phyloP scores from a whole-genome alignment of 805 yeast genomes.

The Metschnikowia reukaufii region DNA sequence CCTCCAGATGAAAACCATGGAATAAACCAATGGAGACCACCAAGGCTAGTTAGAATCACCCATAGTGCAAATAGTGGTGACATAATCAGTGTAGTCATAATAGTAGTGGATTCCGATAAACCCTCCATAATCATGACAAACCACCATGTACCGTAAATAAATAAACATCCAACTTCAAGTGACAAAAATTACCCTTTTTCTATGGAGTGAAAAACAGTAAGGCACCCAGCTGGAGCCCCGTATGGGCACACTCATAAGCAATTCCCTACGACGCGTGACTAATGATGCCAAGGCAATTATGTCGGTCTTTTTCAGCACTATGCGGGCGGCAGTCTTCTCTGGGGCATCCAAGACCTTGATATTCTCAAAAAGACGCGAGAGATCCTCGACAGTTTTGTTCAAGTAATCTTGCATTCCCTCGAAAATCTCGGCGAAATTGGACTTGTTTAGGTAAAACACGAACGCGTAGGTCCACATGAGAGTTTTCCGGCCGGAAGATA shows the following conservation, averaged over 20 bases:
- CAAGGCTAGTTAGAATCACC: too few relatives aligned
- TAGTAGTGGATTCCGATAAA: too few relatives aligned
- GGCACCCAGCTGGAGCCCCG: slow-evolving; percentile 39
- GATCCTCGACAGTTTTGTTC: slow-evolving; percentile 64
- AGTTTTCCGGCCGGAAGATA: slow-evolving; percentile 69
- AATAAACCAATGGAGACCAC: too few relatives aligned
- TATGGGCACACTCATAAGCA: slow-evolving; percentile 46
- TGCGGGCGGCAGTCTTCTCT: slow-evolving; percentile 25
- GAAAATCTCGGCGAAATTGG: slow-evolving; percentile 58
- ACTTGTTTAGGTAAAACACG: slow-evolving; percentile 60
- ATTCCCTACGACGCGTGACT: slow-evolving; percentile 39
- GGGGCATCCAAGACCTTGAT: slow-evolving; percentile 31
- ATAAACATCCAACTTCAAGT: too few relatives aligned
- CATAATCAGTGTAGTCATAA: too few relatives aligned
- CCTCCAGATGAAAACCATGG: too few relatives aligned
- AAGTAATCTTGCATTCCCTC: slow-evolving; percentile 70
- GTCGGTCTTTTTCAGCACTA: slow-evolving; percentile 37
- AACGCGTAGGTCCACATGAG: slow-evolving; percentile 91
- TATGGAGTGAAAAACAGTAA: slow-evolving; percentile 17
- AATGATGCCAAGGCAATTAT: slow-evolving; percentile 45
- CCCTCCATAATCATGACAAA: too few relatives aligned
- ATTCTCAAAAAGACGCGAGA: slow-evolving; percentile 59
- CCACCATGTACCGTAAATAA: too few relatives aligned
- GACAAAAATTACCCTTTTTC: too few relatives aligned
- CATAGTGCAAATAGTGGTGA: too few relatives aligned